Conservation (phyloP, 768 basidiomycete genomes). For the Plicaturopsis crispa region DNA sequence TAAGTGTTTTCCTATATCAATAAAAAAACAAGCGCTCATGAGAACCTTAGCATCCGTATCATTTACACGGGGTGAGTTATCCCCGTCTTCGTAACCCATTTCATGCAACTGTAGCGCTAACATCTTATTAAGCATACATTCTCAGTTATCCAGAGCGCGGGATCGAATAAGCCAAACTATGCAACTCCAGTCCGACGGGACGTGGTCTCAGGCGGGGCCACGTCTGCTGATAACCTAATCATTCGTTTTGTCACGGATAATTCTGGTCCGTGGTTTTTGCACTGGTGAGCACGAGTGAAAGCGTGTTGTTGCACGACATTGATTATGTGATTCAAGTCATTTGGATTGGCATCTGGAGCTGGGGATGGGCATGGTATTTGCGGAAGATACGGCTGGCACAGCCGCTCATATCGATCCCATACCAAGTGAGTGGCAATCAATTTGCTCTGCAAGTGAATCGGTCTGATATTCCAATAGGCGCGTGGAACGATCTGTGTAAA, state of each 20-base stretch:
- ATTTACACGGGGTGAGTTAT: constrained; percentile 32
- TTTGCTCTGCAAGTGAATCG: too few relatives aligned
- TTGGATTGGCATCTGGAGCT: constrained; percentile 33
- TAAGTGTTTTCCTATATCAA: constrained; percentile 9
- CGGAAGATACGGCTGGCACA: too few relatives aligned
- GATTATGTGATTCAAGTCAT: too few relatives aligned
- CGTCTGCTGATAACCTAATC: constrained; percentile 32
- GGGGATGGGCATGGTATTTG: too few relatives aligned
- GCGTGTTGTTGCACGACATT: too few relatives aligned
- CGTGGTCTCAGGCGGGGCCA: constrained; percentile 36
- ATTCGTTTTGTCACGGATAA: constrained; percentile 12
- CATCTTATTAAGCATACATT: constrained; percentile 24
- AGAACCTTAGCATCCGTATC: constrained; percentile 26
- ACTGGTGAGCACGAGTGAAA: too few relatives aligned
- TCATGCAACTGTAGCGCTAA: background rate
- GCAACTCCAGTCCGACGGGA: constrained; percentile 41
- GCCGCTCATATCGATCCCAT: too few relatives aligned
- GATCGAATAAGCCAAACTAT: constrained; percentile 24
- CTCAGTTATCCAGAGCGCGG: constrained; percentile 27
- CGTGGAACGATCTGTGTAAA: too few relatives aligned
- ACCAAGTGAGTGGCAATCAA: too few relatives aligned
- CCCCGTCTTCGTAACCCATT: background rate
- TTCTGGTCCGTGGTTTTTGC: constrained; percentile 47
- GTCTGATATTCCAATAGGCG: too few relatives aligned
- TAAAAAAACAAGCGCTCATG: background rate